Base-by-base conservation (phyloP, 73 alveolate genomes). In the Tetrahymena thermophila region DNA sequence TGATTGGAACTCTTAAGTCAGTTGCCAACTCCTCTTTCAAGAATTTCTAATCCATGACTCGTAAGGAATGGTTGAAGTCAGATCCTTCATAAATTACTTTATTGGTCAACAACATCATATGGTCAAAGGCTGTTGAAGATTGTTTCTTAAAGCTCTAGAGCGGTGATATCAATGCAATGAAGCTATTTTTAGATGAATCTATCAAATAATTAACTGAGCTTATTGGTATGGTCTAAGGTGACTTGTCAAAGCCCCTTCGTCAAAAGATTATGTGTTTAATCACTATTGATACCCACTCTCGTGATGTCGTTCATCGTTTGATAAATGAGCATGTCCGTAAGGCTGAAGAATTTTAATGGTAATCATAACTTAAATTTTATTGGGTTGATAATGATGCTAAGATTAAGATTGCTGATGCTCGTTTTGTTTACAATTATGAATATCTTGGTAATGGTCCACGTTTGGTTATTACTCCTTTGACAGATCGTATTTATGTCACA, bases 371-470 rank as follows among this genome's bases (percentile, higher is more conserved):
- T 97, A 99, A 99, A 97, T 98, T 99, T 43, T 99, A 99, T 97
- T 99, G 98, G 99, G 96, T 94, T 50, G 96, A 98, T 94, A 97
- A 97, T 58, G 99, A 99, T 96, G 98, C 99, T 85, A 97, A 97
- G 50, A 97, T 98, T 89, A 97, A 97, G 94, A 99, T 99, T 94
- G 99, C 99, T 35, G 99, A 99, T 98, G 99, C 99, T 83, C 97
- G 97, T n/a, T 98, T 99, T 85, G 96, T 98, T 98, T 99, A 99
- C 96, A 99, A 99, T 34, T 99, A 99, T 96, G 99, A 99, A 96
- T 99, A 99, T 97, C 99, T 99, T 93, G 99, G 99, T 93, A 99
- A 99, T 94, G 99, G 99, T 15, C 99, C 99, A n/a, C 98, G 99
- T 89, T 98, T 99, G 95, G 99, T 99, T 97, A 99, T 99, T 96